Percentiles rank a stretch among this genome's conserved stretches.
phyloP scores from a whole-genome alignment of 208 protist genomes.

The Balamuthia mandrillaris region DNA sequence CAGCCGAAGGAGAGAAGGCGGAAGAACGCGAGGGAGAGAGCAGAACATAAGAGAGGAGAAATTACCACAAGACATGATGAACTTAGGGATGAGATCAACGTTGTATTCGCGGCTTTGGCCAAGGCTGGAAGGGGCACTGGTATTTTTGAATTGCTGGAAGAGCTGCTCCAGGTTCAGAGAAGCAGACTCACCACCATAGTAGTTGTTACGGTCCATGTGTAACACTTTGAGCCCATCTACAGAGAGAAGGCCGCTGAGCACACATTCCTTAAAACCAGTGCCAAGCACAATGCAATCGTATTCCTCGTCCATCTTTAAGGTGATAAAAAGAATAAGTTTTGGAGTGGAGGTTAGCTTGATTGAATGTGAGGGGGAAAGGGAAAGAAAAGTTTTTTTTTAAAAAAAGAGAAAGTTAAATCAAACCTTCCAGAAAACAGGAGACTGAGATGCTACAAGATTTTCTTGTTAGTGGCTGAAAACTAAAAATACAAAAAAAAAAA shows the following conservation, averaged over 20 bases:
- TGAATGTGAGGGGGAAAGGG: too few relatives aligned
- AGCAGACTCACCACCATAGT: constrained; percentile 98
- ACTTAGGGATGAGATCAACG: constrained; percentile 99
- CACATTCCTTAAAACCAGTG: constrained; percentile 98
- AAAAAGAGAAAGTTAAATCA: too few relatives aligned
- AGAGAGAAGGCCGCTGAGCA: constrained; percentile 89
- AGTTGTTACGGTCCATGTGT: constrained; percentile 98
- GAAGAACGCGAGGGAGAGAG: background rate
- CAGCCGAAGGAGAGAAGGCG: background rate
- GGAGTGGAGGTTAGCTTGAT: too few relatives aligned
- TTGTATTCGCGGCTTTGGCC: constrained; percentile 94
- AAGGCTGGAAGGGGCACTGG: constrained; percentile 71
- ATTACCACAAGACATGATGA: constrained; percentile 95
- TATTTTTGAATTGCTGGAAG: constrained; percentile 67
- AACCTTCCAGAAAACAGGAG: too few relatives aligned
- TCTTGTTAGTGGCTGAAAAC: too few relatives aligned
- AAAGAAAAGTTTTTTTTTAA: too few relatives aligned
- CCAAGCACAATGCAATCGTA: constrained; percentile 98
- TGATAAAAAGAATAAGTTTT: too few relatives aligned
- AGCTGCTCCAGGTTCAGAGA: constrained; percentile 95
- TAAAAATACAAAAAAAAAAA: too few relatives aligned
- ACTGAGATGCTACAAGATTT: too few relatives aligned
- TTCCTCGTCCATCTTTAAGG: constrained; percentile 85
- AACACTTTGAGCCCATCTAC: constrained; percentile 95
- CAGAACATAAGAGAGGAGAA: background rate